Percentiles rank a stretch among this genome's conserved stretches.
phyloP scores from a whole-genome alignment of 192 early-diverging fungal species.

The Funneliformis geosporum region DNA sequence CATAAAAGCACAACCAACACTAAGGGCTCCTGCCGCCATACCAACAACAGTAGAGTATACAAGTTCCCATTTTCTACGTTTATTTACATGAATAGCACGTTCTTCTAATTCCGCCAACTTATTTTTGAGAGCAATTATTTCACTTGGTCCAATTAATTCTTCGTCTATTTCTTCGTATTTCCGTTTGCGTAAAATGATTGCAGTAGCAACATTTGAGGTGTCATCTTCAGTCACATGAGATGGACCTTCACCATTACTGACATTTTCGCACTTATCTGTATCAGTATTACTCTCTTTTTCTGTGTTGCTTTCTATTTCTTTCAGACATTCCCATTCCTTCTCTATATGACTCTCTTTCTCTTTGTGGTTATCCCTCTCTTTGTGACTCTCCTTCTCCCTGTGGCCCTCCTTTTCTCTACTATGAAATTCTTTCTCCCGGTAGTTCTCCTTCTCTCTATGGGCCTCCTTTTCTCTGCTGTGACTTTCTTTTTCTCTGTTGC shows the following conservation, averaged over 20 bases:
- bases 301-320: not conserved
- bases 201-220: too few relatives aligned
- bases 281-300: too few relatives aligned
- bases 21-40: slow-evolving; percentile 1
- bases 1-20: too few relatives aligned
- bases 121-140: not conserved
- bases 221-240: not conserved
- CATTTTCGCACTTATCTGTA: not conserved
- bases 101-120: slow-evolving; percentile 9
- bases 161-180: slow-evolving; percentile 8
- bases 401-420: too few relatives aligned
- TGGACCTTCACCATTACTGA: slow-evolving; percentile 8
- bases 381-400: too few relatives aligned
- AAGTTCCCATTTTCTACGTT: slow-evolving; percentile 13
- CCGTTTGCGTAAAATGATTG: not conserved
- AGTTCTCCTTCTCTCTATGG: too few relatives aligned
- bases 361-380: not conserved
- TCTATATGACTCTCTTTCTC: not conserved
- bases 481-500: too few relatives aligned
- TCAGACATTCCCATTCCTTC: not conserved
- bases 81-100: not conserved
- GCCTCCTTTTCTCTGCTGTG: too few relatives aligned
- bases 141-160: not conserved
- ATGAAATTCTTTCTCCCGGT: too few relatives aligned
- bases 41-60: not conserved